Conservation (phyloP, 768 basidiomycete species). For the Steccherinum ochraceum region DNA sequence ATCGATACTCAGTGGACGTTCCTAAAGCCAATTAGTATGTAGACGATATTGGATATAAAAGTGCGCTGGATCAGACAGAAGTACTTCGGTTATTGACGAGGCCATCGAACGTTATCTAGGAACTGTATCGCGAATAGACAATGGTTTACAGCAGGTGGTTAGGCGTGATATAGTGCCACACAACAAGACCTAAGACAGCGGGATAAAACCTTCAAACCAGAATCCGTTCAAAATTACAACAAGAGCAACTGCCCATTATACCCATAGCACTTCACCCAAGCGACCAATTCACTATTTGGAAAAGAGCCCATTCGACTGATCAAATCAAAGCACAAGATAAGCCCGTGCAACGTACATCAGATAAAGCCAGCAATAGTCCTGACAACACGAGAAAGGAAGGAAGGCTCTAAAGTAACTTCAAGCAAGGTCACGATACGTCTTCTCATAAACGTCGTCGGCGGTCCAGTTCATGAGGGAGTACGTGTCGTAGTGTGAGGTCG, state of each 20-base stretch:
- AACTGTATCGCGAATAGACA: too few species aligned
- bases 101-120: too few species aligned
- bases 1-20: too few species aligned
- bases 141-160: not conserved
- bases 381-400: conserved; percentile 8
- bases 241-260: not conserved
- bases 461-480: conserved; percentile 57
- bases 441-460: conserved; percentile 19
- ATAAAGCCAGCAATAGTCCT: not conserved
- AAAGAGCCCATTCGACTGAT: not conserved
- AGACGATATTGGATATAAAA: too few species aligned
- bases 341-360: not conserved
- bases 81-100: too few species aligned
- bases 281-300: not conserved
- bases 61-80: too few species aligned
- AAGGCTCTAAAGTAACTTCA: not conserved
- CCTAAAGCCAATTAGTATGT: too few species aligned
- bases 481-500: conserved; percentile 50
- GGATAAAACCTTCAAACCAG: not conserved
- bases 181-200: not conserved
- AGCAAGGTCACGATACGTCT: conserved; percentile 18
- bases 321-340: not conserved
- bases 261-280: too few species aligned
- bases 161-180: not conserved
- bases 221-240: not conserved